These are phyloP conservation scores for Ampelocalamus luodianensis DNA, from an alignment of 176 grass and related monocot genomes.

Conservation along the genomic window DNA sequence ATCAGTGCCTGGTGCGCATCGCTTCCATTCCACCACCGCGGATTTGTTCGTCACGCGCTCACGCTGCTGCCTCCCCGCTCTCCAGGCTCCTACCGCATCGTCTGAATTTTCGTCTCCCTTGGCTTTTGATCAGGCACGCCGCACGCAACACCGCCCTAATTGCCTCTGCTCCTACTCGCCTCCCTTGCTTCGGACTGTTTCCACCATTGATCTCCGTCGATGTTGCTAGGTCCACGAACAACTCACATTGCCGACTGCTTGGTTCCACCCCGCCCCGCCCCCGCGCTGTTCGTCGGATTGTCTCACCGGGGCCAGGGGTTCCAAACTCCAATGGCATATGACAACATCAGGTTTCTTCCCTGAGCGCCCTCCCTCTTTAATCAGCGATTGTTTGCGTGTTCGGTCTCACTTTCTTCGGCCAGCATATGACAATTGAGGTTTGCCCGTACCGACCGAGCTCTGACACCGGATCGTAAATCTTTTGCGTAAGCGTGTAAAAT, in stretches of 20 bases:
- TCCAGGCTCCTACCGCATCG: too few species aligned
- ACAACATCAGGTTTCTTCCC: neutral
- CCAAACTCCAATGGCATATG: neutral
- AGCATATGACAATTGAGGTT: neutral
- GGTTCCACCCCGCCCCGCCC: constrained; percentile 6
- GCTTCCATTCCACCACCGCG: too few species aligned
- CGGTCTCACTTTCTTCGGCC: neutral
- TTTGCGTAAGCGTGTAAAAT: neutral
- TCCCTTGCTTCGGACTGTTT: too few species aligned
- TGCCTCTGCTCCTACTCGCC: too few species aligned
- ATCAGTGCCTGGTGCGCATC: too few species aligned
- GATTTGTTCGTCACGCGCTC: too few species aligned
- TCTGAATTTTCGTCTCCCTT: too few species aligned
- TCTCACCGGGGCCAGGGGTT: neutral
- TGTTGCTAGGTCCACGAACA: constrained; percentile 1
- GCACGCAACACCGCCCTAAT: too few species aligned
- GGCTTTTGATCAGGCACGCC: too few species aligned
- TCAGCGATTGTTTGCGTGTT: neutral
- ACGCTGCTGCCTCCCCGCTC: too few species aligned
- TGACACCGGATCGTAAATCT: neutral
- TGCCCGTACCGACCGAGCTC: neutral
- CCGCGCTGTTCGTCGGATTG: neutral
- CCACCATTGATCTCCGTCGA: neutral
- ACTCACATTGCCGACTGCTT: neutral
- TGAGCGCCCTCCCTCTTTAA: neutral